Percentiles rank a stretch among this genome's conserved stretches.
phyloP scores from a whole-genome alignment of 2,329 filamentous ascomycete species.

The Esteya vermicola region DNA sequence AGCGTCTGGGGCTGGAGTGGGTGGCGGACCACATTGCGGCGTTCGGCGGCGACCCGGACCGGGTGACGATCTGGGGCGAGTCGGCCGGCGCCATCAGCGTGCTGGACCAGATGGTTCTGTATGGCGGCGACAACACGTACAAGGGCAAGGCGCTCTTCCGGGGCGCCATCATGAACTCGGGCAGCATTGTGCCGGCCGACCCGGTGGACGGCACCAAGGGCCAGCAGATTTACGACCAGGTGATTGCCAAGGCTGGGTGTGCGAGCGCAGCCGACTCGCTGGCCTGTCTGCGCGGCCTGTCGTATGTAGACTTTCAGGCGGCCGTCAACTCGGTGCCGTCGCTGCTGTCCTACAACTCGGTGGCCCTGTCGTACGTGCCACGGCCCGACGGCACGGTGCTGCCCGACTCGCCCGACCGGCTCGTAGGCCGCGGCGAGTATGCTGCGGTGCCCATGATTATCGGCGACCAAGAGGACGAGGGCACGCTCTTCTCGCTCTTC shows the following conservation, averaged over 20 bases:
- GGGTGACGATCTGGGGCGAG: slow-evolving; percentile 70
- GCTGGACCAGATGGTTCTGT: slow-evolving; percentile 61
- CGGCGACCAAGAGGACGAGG: slow-evolving; percentile 69
- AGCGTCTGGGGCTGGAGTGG: slow-evolving; percentile 61
- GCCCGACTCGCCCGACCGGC: slow-evolving; percentile 45
- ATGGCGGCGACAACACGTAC: slow-evolving; percentile 51
- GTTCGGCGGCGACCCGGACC: slow-evolving; percentile 67
- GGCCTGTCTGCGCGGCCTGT: slow-evolving; percentile 47
- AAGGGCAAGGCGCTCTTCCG: slow-evolving; percentile 64
- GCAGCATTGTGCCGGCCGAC: slow-evolving; percentile 46
- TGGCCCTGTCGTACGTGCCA: slow-evolving; percentile 61
- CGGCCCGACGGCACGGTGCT: slow-evolving; percentile 55
- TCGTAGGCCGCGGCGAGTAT: slow-evolving; percentile 34
- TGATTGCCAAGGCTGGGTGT: slow-evolving; percentile 50
- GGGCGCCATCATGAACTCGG: slow-evolving; percentile 65
- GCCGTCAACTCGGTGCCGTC: slow-evolving; percentile 59
- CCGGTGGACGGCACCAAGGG: slow-evolving; percentile 51
- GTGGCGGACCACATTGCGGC: slow-evolving; percentile 60
- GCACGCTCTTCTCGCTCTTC: slow-evolving; percentile 58
- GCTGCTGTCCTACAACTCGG: slow-evolving; percentile 50
- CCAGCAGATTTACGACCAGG: slow-evolving; percentile 48
- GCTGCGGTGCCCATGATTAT: slow-evolving; percentile 38
- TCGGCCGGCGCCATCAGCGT: slow-evolving; percentile 59
- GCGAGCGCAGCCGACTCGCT: slow-evolving; percentile 39
- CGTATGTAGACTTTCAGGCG: slow-evolving; percentile 45